Base-by-base conservation (phyloP, 495 filamentous ascomycete genomes). In the Penicillium lividum region DNA sequence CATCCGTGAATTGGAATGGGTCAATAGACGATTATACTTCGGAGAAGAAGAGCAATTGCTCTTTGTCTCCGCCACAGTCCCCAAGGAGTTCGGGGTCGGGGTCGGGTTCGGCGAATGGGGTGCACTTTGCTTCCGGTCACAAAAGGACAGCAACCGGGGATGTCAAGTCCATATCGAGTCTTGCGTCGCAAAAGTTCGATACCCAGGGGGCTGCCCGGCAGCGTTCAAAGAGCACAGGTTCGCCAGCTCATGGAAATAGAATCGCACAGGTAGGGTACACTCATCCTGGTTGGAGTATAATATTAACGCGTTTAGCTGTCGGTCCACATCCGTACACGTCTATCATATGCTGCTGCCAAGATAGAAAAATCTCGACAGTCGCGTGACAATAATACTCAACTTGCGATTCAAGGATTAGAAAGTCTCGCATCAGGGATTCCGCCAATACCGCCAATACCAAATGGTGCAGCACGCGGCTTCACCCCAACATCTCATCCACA, bases 261-360 rank as follows among this genome's bases (percentile, higher is more conserved):
- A 89, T 92, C 66, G 86, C 86, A 68, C 89, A 92, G 82, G 90
- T 91, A 82, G 66, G 31, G 28, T 59, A 11, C n/a, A 16, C 10
- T 56, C 55, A 3, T 3, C 47, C 51, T 55, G 51, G 68, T 53
- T 57, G 64, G 49, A 74, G 53, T 44, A 15, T 36, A 13, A 56
- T 54, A 51, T 56, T 61, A 16, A 64, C 36, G 15, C 53, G 53
- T 55, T 42, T 65, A 95, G 88, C 71, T 94, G 46, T 90, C 91
- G 31, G 82, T 84, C 38, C 85, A 91, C 65, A 80, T 97, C 27
- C 86, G 85, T 59, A 83, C 90, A 7, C 88, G 91, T 51, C 78
- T 97, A 11, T 89, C 90, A 6, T 95, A 96, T 70, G 92, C 91
- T 36, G 90, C 93, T 77, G 83, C 93, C 63, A 96, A 96, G 69